These are phyloP conservation scores for Hypoxylon sp. DNA, from an alignment of 2,329 filamentous ascomycete genomes.

Conservation along the genomic window DNA sequence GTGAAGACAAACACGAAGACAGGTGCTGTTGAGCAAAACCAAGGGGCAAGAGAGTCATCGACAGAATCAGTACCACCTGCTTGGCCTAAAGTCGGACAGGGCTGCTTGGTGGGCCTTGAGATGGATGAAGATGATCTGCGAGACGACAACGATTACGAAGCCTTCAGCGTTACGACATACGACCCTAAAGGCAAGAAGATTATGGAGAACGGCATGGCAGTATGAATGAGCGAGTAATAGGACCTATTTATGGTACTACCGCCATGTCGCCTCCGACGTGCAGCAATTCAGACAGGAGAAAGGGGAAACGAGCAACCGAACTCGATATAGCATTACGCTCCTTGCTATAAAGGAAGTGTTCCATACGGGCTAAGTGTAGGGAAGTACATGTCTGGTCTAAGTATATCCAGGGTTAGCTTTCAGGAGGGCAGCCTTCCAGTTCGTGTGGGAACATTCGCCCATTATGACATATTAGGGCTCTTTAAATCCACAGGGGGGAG, in stretches of 20 bases:
- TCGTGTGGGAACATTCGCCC: background rate
- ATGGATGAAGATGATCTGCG: slow-evolving; percentile 52
- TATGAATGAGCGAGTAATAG: slow-evolving; percentile 26
- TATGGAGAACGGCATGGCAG: slow-evolving; percentile 53
- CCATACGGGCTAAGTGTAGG: background rate
- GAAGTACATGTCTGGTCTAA: background rate
- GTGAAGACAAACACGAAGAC: slow-evolving; percentile 16
- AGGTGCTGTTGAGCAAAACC: slow-evolving; percentile 15
- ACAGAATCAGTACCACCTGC: slow-evolving; percentile 52
- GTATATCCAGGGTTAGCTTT: background rate
- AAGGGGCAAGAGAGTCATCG: slow-evolving; percentile 48
- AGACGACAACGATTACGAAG: slow-evolving; percentile 54
- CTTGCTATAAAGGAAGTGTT: background rate
- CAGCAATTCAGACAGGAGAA: background rate
- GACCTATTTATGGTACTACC: background rate
- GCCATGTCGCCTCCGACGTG: background rate
- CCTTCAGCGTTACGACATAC: slow-evolving; percentile 57
- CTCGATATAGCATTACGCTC: background rate
- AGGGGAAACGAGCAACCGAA: background rate
- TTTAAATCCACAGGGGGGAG: background rate
- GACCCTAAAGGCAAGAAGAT: slow-evolving; percentile 53
- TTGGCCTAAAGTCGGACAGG: slow-evolving; percentile 54
- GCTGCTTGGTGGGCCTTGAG: slow-evolving; percentile 50
- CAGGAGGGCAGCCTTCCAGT: background rate
- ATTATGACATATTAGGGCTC: background rate